These are phyloP conservation scores for Phyllosticta citriasiana DNA, from an alignment of 2,329 filamentous ascomycete genomes.

Conservation along the genomic window DNA sequence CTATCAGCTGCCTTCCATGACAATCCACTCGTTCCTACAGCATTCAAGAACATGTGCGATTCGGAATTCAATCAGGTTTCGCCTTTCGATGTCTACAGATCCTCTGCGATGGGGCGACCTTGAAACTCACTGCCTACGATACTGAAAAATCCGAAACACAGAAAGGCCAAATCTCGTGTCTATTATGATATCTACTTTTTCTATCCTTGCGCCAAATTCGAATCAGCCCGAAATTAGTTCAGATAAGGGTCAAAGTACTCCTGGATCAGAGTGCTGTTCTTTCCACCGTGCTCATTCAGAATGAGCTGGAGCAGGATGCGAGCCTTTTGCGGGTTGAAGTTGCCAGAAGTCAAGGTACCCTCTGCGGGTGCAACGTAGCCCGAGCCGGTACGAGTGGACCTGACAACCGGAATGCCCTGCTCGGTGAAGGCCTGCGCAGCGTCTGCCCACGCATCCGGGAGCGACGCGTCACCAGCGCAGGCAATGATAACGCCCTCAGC, in stretches of 20 bases:
- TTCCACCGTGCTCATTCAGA: slow-evolving; percentile 13
- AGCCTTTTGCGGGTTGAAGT: slow-evolving; percentile 38
- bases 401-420: not conserved
- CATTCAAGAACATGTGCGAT: too few species aligned
- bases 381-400: not conserved
- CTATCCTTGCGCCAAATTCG: too few species aligned
- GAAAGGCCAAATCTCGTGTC: too few species aligned
- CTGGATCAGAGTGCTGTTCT: not conserved
- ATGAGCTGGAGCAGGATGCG: slow-evolving; percentile 40
- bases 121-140: too few species aligned
- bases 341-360: slow-evolving; percentile 17
- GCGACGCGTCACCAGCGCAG: slow-evolving; percentile 47
- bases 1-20: too few species aligned
- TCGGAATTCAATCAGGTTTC: too few species aligned
- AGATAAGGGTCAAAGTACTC: not conserved
- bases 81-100: too few species aligned
- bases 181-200: too few species aligned
- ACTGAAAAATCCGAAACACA: too few species aligned
- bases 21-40: too few species aligned
- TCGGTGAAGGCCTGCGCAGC: slow-evolving; percentile 8
- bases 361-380: not conserved
- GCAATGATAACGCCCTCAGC: slow-evolving; percentile 47
- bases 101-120: too few species aligned
- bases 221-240: too few species aligned
- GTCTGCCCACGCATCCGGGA: slow-evolving; percentile 25